Base-by-base conservation (phyloP, 169 alveolate species). In the Plasmodium ovale region DNA sequence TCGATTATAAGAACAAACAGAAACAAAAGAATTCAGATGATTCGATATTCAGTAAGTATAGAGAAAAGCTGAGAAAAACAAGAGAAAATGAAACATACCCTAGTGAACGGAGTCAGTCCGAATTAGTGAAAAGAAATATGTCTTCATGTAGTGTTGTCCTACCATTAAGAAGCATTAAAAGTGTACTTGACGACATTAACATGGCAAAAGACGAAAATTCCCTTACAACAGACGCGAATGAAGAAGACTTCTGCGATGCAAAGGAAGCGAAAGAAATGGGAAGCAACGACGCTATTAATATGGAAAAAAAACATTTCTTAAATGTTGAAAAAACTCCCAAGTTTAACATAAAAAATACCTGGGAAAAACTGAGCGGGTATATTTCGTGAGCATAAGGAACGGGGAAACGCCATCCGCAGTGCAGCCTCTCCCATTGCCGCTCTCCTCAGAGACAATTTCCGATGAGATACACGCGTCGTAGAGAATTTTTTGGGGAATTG, bases 311-410 rank as follows among this genome's bases (percentile, higher is more conserved):
- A 35, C 39, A 37, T 23, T 62, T 42, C 29, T 53, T 64, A 6
- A 47, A 77, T 54, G 54, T 77, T 47, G 68, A 23, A 39, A 67
- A 77, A 12, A 31, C 88, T 5, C 77, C 88, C 10, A 77, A 77
- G 53, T 77, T 77, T 77, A 77, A 77, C 62, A 77, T 77, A 27
- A 77, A 77, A 77, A 77, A 77, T 68, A 77, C 88, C 21, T 77
- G 88, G 88, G 88, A 77, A 39, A 77, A 62, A 37, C 25, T 77
- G 53, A 77, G 88, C 27, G 88, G 88, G 23, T 77, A 60, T 42
- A 77, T 77, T 62, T 77, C 88, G 37, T 77, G 62, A 42, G 53
- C 62, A n/a, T n/a, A n/a, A n/a, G n/a, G n/a, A n/a, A n/a, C n/a
- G n/a, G n/a, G n/a, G n/a, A n/a, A n/a, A n/a, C n/a, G n/a, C n/a